A percentile compares a stretch with the other conserved stretches of the same genome.
These are phyloP conservation scores for Cymodocea nodosa DNA, from an alignment of 116 monocot genomes.

Conservation along the genomic window DNA sequence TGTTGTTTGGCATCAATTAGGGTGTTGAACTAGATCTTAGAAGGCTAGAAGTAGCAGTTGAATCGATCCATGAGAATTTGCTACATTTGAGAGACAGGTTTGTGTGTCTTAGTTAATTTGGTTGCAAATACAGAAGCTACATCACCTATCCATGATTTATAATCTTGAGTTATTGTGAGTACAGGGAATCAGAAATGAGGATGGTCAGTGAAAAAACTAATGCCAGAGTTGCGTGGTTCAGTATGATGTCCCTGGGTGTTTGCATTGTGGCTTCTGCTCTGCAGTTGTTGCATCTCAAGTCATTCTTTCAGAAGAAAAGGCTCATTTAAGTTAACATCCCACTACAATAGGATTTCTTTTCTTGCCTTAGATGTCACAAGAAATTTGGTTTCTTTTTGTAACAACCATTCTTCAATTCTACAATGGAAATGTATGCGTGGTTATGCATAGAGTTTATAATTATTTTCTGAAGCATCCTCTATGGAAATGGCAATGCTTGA, in stretches of 20 bases:
- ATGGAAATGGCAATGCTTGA: too few relatives aligned
- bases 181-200: conserved; percentile 63
- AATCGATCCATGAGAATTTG: conserved; percentile 50
- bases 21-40: conserved; percentile 64
- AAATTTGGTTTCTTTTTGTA: too few relatives aligned
- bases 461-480: too few relatives aligned
- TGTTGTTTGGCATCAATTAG: conserved; percentile 10
- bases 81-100: conserved; percentile 43
- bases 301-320: conserved; percentile 54
- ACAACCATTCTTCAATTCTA: too few relatives aligned
- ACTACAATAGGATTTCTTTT: neutral
- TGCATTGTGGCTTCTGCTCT: conserved; percentile 39
- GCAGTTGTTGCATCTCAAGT: conserved; percentile 49
- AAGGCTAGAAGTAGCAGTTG: conserved; percentile 49
- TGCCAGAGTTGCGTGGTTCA: conserved; percentile 52
- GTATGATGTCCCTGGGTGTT: conserved; percentile 43
- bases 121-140: neutral
- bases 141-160: neutral
- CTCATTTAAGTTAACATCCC: conserved; percentile 27
- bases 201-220: conserved; percentile 52
- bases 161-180: neutral
- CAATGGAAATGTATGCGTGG: too few relatives aligned
- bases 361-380: too few relatives aligned
- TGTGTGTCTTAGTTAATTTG: neutral
- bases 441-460: too few relatives aligned